Percentiles rank a stretch among this genome's conserved stretches.
Conservation (phyloP, 345 rosid species). For the Eucalyptus erythrocorys region DNA sequence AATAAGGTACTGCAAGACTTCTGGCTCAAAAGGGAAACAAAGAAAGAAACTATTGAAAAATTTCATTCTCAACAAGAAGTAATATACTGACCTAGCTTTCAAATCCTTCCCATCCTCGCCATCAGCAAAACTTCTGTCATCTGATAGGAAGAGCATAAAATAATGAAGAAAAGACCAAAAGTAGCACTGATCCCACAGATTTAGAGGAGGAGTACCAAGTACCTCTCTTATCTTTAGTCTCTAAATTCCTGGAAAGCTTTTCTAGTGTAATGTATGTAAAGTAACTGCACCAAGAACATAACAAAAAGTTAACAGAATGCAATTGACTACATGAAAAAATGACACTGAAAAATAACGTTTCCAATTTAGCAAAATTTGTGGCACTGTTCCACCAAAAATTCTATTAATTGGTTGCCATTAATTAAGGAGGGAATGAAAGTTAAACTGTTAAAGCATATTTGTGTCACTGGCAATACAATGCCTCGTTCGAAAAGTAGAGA, state of each 20-base stretch:
- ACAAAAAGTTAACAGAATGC: neutral
- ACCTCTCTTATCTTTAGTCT: constrained; percentile 29
- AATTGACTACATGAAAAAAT: neutral
- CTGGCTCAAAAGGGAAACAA: neutral
- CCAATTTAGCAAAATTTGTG: neutral
- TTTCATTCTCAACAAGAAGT: neutral
- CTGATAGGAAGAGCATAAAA: constrained; percentile 10
- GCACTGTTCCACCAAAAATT: neutral
- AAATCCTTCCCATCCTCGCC: constrained; percentile 6
- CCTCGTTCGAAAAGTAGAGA: neutral
- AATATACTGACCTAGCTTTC: constrained; percentile 35
- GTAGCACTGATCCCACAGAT: neutral
- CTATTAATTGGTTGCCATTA: neutral
- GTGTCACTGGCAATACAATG: neutral
- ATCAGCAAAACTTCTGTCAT: neutral
- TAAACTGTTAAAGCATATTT: neutral
- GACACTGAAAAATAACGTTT: neutral
- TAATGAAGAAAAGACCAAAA: neutral
- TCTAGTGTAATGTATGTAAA: constrained; percentile 74
- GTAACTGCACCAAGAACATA: constrained; percentile 24
- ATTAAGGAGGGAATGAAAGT: neutral
- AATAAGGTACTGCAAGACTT: neutral
- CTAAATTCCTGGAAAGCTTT: constrained; percentile 42
- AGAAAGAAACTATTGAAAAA: neutral
- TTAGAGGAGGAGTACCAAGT: neutral